Percentiles rank a stretch among this genome's conserved stretches.
phyloP scores from a whole-genome alignment of 2,329 filamentous ascomycete species.

The Rhinocladiella similis region DNA sequence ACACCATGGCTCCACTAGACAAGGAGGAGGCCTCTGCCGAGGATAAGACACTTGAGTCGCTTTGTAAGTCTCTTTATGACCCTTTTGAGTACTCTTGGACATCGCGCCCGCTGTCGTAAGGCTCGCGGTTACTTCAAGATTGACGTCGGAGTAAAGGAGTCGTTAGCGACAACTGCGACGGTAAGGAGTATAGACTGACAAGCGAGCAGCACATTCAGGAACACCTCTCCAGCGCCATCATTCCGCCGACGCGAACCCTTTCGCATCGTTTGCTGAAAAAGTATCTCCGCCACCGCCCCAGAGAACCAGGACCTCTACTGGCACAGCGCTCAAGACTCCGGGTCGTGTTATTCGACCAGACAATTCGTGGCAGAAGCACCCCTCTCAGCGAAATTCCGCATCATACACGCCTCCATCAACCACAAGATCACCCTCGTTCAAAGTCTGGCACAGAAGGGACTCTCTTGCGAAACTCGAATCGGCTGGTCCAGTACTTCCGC shows the following conservation, averaged over 20 bases:
- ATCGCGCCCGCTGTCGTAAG: not conserved
- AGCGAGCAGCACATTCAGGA: not conserved
- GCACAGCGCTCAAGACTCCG: constrained; percentile 2
- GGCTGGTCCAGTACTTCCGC: not conserved
- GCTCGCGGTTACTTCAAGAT: not conserved
- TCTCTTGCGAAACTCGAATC: not conserved
- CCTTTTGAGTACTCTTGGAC: not conserved
- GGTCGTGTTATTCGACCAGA: constrained; percentile 9
- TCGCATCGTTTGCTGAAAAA: not conserved
- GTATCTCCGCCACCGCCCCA: not conserved
- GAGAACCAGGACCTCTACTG: not conserved
- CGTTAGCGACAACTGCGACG: not conserved
- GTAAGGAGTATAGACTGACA: constrained; percentile 1
- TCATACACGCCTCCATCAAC: not conserved
- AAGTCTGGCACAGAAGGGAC: not conserved
- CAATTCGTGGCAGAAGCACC: constrained; percentile 18
- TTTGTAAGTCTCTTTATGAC: constrained; percentile 9
- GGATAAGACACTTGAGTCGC: constrained; percentile 7
- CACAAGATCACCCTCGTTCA: not conserved
- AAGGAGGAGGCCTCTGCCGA: constrained; percentile 5
- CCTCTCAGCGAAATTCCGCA: not conserved
- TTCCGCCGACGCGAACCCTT: not conserved
- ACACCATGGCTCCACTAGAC: constrained; percentile 16
- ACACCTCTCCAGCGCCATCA: not conserved
- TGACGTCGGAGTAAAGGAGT: constrained; percentile 5